phyloP scores from a whole-genome alignment of 805 yeast genomes.

The Myxozyma neotropica region DNA sequence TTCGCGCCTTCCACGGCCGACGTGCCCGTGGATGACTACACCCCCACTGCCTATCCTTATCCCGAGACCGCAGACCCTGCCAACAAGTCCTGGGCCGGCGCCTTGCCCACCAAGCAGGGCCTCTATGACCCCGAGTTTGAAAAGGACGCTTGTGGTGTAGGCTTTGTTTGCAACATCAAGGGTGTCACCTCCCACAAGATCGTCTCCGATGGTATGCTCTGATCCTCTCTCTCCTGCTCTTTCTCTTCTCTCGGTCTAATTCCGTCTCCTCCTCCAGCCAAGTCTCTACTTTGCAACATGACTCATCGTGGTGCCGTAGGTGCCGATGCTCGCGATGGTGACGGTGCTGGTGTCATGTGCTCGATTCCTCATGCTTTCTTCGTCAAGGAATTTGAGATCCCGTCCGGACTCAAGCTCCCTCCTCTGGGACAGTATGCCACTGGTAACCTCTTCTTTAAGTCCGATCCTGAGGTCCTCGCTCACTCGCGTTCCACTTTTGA shows the following conservation, averaged over 20 bases:
- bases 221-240: neutral
- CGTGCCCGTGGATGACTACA: conserved; percentile 22
- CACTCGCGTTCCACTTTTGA: conserved; percentile 79
- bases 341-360: conserved; percentile 96
- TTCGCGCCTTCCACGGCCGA: conserved; percentile 16
- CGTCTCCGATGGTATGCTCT: conserved; percentile 74
- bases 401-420: conserved; percentile 70
- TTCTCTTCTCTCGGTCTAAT: neutral
- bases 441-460: conserved; percentile 92
- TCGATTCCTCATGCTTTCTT: conserved; percentile 90
- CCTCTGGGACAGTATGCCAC: conserved; percentile 86
- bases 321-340: conserved; percentile 94
- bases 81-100: conserved; percentile 89
- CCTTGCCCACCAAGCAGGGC: conserved; percentile 84
- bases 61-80: conserved; percentile 47
- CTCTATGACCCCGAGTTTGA: conserved; percentile 91
- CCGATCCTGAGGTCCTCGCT: conserved; percentile 67
- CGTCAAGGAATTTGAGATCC: conserved; percentile 76
- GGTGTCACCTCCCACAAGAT: conserved; percentile 87
- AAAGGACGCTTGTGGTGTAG: conserved; percentile 98
- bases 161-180: conserved; percentile 92
- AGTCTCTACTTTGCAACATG: conserved; percentile 89
- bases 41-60: conserved; percentile 29
- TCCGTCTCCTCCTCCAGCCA: conserved; percentile 22
- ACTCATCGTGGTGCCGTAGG: conserved; percentile 99